A percentile compares a stretch with the other conserved stretches of the same genome.
These are phyloP conservation scores for Parietichytrium sp. DNA, from an alignment of 108 stramenopile genomes.

Conservation along the genomic window DNA sequence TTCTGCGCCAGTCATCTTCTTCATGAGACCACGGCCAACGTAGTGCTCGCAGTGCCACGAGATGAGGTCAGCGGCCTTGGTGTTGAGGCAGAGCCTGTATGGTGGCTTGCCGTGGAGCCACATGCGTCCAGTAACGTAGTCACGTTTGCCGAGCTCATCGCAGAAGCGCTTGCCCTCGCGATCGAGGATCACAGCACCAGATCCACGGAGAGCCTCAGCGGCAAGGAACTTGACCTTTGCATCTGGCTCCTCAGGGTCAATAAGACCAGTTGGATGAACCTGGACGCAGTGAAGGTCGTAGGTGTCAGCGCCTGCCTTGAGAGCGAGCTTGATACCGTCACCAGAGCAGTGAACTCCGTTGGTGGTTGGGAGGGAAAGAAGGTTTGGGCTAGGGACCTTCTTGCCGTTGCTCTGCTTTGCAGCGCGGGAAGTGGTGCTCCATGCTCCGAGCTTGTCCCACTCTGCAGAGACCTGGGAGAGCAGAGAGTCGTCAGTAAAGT, in stretches of 20 bases:
- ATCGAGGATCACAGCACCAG: constrained; percentile 54
- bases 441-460: constrained; percentile 3
- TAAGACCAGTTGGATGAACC: constrained; percentile 94
- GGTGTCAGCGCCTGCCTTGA: constrained; percentile 76
- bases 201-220: constrained; percentile 80
- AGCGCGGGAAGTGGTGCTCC: constrained; percentile 27
- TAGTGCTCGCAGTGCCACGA: constrained; percentile 38
- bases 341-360: constrained; percentile 72
- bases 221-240: constrained; percentile 77
- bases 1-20: constrained; percentile 35
- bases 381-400: constrained; percentile 29
- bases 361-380: constrained; percentile 62
- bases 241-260: constrained; percentile 82
- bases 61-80: constrained; percentile 32
- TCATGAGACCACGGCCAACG: constrained; percentile 32
- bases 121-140: constrained; percentile 39
- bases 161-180: constrained; percentile 48
- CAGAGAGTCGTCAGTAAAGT: constrained; percentile 51
- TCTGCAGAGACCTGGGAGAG: constrained; percentile 53
- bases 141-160: constrained; percentile 52
- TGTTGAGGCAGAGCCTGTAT: constrained; percentile 36
- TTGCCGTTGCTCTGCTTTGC: constrained; percentile 41
- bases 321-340: constrained; percentile 71
- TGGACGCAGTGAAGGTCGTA: constrained; percentile 94
- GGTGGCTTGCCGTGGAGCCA: constrained; percentile 36